Evolutionary conservation across 805 yeast species (phyloP), one percentile per base, ranked within the genome.

Genomic region (Nakazawaea ishiwadae): DNA sequence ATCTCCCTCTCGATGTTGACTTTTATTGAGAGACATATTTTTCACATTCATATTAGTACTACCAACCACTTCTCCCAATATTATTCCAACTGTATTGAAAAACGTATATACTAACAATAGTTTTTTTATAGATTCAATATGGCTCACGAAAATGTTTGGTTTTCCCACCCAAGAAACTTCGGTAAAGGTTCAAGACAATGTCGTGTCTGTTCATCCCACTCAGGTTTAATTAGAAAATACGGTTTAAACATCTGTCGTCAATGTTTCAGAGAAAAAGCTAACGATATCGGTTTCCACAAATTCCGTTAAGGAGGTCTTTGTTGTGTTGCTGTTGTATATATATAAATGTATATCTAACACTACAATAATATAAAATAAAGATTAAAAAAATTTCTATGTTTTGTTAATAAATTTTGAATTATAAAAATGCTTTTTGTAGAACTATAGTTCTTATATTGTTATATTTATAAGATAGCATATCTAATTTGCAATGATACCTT

Each of bases 131-230:
- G 24, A 58, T 68, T 74, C 79, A 85, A 76, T 51, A 90, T 90
- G 98, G 96, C 97, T 84, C 98, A 90, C 96, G 96, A 88, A 84
- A 84, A 88, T 89, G 96, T 91, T 83, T 93, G 99, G 99, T 93
- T 75, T 84, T 90, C 98, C 73, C 99, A 93, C 96, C 99, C 99
- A 83, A 88, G 98, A 87, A 90, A 85, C 77, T 91, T 80, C 89
- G 99, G 99, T 77, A 93, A 93, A 87, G 99, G 99, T 79, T 86
- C 98, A 66, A 96, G 99, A 81, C 93, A 87, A 79, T 93, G 98
- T 82, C 93, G 98, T 75, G 90, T 91, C 81, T 88, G 96, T 72
- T 80, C 96, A 65, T 87, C 98, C 75, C 97, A 91, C 90, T 73
- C 87, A 63, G 98, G 98, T 82, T 86, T 93, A 73, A 87, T 93